Evolutionary conservation across 176 grass and related monocot genomes (phyloP).

Genomic region (Oryza rufipogon): DNA sequence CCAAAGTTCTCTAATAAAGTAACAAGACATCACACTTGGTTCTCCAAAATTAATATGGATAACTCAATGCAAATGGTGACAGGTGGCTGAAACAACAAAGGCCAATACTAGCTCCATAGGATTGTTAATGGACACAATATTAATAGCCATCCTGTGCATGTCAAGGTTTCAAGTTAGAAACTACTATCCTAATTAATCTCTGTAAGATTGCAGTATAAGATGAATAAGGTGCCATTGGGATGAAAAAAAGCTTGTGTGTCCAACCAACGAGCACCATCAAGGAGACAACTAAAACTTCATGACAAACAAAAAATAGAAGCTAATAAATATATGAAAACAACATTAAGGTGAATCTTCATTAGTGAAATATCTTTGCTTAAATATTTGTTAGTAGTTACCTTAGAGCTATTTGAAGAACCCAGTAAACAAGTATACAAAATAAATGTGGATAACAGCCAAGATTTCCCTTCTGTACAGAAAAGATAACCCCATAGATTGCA

Average conservation of each 20-base stretch:
- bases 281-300: slow-evolving; percentile 14
- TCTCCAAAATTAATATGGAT: background rate
- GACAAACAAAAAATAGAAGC: background rate
- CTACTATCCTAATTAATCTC: background rate
- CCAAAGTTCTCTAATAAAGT: background rate
- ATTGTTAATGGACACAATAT: background rate
- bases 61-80: background rate
- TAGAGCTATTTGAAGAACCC: background rate
- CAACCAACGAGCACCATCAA: background rate
- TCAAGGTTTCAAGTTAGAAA: background rate
- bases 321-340: background rate
- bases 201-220: background rate
- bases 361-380: background rate
- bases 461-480: no score
- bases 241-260: background rate
- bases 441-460: background rate
- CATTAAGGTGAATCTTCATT: background rate
- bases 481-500: no score
- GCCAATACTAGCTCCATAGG: background rate
- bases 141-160: background rate
- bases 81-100: background rate
- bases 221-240: background rate
- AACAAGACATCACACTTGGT: background rate
- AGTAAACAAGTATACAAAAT: background rate
- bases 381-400: background rate